Conservation (phyloP, 768 basidiomycete species). For the Lactarius evosmus region DNA sequence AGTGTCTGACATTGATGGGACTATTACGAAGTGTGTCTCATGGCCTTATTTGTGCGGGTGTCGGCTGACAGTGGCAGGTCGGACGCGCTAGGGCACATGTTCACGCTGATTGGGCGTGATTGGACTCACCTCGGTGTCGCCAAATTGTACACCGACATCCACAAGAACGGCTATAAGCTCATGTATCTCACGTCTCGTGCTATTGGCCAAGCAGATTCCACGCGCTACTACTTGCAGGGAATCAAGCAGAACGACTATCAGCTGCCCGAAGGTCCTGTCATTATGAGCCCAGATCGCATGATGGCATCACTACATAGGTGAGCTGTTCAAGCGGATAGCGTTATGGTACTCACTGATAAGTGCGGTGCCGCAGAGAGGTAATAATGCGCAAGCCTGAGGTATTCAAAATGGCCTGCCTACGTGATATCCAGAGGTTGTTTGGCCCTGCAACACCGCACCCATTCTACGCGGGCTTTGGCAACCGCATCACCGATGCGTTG, state of each 20-base stretch:
- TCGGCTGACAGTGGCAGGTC: constrained; percentile 50
- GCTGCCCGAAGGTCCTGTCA: constrained; percentile 96
- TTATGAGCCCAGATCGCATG: constrained; percentile 96
- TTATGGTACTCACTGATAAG: background rate
- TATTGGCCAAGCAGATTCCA: constrained; percentile 97
- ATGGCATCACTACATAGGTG: constrained; percentile 94
- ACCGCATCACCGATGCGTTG: constrained; percentile 95
- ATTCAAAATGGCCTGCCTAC: constrained; percentile 99
- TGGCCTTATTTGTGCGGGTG: constrained; percentile 1
- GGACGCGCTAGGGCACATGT: constrained; percentile 93
- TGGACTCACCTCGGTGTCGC: constrained; percentile 98
- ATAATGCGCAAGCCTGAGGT: constrained; percentile 98
- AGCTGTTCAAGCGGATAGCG: constrained; percentile 29
- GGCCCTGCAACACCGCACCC: constrained; percentile 67
- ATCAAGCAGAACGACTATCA: constrained; percentile 96
- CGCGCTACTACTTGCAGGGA: constrained; percentile 88
- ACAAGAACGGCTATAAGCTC: constrained; percentile 94
- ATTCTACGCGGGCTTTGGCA: constrained; percentile 98
- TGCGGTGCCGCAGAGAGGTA: constrained; percentile 65
- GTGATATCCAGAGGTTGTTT: constrained; percentile 91
- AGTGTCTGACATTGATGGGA: constrained; percentile 97
- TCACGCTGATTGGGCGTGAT: constrained; percentile 96
- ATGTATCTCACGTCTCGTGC: constrained; percentile 97
- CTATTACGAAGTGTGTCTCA: constrained; percentile 84
- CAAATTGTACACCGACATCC: constrained; percentile 94